Percentiles rank a stretch among this genome's conserved stretches.
These are phyloP conservation scores for Fusarium hostae DNA, from an alignment of 2,329 filamentous ascomycete genomes.

Conservation along the genomic window DNA sequence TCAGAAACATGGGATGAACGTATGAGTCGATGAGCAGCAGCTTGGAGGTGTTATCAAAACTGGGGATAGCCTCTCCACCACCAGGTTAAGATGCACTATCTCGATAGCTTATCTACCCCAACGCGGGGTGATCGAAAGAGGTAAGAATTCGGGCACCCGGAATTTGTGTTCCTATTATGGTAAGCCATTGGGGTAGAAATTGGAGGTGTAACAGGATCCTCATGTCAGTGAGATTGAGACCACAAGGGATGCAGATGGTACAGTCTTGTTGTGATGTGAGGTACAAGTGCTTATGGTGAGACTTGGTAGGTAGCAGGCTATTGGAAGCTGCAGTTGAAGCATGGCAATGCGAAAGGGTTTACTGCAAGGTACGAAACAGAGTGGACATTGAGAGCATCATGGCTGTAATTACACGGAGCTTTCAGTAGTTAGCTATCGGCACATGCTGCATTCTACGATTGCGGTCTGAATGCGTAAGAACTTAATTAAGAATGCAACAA, in stretches of 20 bases:
- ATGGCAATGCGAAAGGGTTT: too few species aligned
- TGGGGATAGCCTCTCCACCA: constrained; percentile 1
- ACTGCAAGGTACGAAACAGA: too few species aligned
- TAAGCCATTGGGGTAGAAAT: neutral
- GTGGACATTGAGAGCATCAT: neutral
- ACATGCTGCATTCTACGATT: too few species aligned
- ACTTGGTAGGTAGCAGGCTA: neutral
- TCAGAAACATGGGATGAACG: neutral
- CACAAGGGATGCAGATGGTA: neutral
- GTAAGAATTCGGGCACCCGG: neutral
- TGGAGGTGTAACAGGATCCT: neutral
- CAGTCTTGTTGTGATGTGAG: neutral
- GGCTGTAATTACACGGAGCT: neutral
- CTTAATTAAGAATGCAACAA: too few species aligned
- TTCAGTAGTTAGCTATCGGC: neutral
- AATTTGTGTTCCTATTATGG: neutral
- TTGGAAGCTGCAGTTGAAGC: neutral
- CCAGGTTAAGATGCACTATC: neutral
- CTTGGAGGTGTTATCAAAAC: neutral
- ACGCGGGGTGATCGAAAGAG: neutral
- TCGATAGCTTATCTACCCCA: constrained; percentile 6
- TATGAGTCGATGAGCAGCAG: neutral
- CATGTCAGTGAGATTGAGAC: neutral
- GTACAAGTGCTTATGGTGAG: neutral
- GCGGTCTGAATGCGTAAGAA: rapidly evolving